Evolutionary conservation across 352 stramenopile genomes (phyloP).

Genomic region (Phytophthora kernoviae): DNA sequence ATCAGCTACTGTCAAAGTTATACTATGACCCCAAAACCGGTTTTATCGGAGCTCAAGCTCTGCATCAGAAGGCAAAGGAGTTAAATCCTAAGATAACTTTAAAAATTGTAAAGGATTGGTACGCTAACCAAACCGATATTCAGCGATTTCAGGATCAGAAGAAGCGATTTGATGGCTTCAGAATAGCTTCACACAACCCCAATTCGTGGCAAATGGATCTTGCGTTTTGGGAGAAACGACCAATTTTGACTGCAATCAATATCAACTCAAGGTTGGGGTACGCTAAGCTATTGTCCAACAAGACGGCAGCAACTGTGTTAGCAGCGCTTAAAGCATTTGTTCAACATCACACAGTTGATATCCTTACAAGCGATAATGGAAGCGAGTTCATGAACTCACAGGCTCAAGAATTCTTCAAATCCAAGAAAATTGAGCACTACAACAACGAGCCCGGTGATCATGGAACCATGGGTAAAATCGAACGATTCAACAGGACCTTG

Average conservation of each 20-base stretch:
- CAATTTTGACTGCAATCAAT: conserved; percentile 36
- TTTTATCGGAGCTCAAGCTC: conserved; percentile 15
- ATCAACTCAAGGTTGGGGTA: conserved; percentile 44
- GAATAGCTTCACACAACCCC: no score
- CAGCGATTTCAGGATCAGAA: conserved; percentile 31
- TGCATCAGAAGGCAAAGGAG: conserved; percentile 9
- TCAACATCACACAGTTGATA: conserved; percentile 27
- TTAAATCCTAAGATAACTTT: neutral
- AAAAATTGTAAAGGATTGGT: conserved; percentile 16
- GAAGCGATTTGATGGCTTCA: conserved; percentile 12
- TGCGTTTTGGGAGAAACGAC: conserved; percentile 20
- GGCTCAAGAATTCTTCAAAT: conserved; percentile 32
- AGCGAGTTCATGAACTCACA: conserved; percentile 38
- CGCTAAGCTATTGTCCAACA: conserved; percentile 37
- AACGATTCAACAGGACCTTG: conserved; percentile 45
- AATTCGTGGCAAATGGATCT: conserved; percentile 35
- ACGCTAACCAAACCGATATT: conserved; percentile 15
- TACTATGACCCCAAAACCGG: conserved; percentile 32
- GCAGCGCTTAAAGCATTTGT: conserved; percentile 29
- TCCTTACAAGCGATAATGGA: conserved; percentile 45
- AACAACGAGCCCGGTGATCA: conserved; percentile 49
- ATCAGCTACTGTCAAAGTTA: conserved; percentile 21
- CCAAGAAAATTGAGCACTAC: conserved; percentile 40
- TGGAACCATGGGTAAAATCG: conserved; percentile 46
- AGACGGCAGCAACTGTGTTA: conserved; percentile 29